phyloP scores from a whole-genome alignment of 2,329 filamentous ascomycete species.

The Cordyceps javanica region DNA sequence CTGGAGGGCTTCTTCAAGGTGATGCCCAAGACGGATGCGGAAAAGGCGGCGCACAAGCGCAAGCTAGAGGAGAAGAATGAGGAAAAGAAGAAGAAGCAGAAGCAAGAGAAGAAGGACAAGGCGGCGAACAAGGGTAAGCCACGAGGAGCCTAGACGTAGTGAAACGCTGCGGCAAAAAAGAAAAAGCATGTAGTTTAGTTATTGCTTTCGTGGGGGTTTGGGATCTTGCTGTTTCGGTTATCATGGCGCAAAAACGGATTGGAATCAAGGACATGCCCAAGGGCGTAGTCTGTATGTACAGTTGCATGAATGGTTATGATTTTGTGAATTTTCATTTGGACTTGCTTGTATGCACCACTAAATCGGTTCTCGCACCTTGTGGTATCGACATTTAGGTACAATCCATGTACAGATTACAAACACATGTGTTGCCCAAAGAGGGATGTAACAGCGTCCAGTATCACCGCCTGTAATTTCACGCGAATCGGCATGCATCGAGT shows the following conservation, averaged over 20 bases:
- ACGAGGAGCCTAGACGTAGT: slow-evolving; percentile 43
- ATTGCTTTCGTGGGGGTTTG: neutral
- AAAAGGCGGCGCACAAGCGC: slow-evolving; percentile 80
- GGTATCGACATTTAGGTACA: no score
- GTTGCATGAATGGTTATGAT: neutral
- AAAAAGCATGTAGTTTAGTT: neutral
- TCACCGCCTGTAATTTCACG: no score
- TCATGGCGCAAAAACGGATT: slow-evolving; percentile 2
- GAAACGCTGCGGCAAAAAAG: neutral
- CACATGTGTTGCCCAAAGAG: neutral
- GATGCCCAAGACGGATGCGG: slow-evolving; percentile 76
- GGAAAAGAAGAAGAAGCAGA: slow-evolving; percentile 91
- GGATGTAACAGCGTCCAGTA: no score
- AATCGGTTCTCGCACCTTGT: no score
- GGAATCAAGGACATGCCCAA: neutral
- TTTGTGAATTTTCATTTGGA: neutral
- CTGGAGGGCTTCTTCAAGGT: slow-evolving; percentile 97
- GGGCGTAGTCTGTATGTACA: neutral
- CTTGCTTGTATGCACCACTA: neutral
- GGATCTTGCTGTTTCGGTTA: neutral
- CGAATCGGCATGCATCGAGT: no score
- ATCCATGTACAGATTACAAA: no score
- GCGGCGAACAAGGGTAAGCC: slow-evolving; percentile 85
- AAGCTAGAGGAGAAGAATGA: slow-evolving; percentile 91
- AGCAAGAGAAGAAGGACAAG: slow-evolving; percentile 93